Evolutionary conservation across 2,329 filamentous ascomycete genomes (phyloP).

Genomic region (Dactylellina leptospora): DNA sequence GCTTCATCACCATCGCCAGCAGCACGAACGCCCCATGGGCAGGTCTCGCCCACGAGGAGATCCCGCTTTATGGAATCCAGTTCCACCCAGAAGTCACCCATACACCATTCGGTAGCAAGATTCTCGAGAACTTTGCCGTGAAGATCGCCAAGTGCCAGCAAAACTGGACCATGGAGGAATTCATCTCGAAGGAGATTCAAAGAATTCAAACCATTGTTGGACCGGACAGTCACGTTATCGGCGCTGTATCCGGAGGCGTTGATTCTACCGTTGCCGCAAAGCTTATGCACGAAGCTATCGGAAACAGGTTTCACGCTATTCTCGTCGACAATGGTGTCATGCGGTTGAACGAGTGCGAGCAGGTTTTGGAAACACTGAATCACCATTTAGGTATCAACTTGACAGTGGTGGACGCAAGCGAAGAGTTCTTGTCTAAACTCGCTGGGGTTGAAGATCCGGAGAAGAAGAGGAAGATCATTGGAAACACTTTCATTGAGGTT

Average conservation of each 20-base stretch:
- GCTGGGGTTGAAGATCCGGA: constrained; percentile 82
- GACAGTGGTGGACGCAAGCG: constrained; percentile 80
- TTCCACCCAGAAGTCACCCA: constrained; percentile 88
- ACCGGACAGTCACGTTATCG: constrained; percentile 80
- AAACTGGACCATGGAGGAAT: constrained; percentile 87
- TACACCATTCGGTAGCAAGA: constrained; percentile 72
- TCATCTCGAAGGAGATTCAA: constrained; percentile 79
- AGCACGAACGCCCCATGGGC: constrained; percentile 81
- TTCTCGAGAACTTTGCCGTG: constrained; percentile 84
- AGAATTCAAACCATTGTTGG: constrained; percentile 85
- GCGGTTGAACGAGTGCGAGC: constrained; percentile 81
- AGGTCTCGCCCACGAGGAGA: constrained; percentile 74
- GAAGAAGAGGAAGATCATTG: constrained; percentile 90
- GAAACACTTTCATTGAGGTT: constrained; percentile 79
- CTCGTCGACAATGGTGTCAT: constrained; percentile 87
- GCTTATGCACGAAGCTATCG: constrained; percentile 86
- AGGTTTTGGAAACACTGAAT: constrained; percentile 80
- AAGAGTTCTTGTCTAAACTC: constrained; percentile 79
- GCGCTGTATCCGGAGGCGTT: constrained; percentile 82
- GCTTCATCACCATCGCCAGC: constrained; percentile 76
- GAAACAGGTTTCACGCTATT: constrained; percentile 82
- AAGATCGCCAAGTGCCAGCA: constrained; percentile 78
- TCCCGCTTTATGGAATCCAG: constrained; percentile 72
- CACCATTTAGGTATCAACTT: constrained; percentile 88
- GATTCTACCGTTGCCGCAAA: constrained; percentile 88